A percentile compares a stretch with the other conserved stretches of the same genome.
Conservation (phyloP, 441 rosid species). For the Syzygium malaccense region DNA sequence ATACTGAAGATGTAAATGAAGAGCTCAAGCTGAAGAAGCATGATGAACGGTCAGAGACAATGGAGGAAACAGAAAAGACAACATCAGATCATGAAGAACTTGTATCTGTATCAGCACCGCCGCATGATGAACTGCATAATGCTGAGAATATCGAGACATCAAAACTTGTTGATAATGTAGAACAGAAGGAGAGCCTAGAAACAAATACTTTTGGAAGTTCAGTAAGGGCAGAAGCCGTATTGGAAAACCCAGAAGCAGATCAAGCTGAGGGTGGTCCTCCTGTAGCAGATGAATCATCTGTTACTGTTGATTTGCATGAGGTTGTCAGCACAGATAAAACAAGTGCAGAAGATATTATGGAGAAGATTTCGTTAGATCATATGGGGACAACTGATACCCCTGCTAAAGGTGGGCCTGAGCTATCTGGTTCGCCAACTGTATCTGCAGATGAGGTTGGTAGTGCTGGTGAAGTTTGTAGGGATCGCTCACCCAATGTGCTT, state of each 20-base stretch:
- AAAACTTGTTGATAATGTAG: constrained; percentile 23
- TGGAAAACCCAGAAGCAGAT: constrained; percentile 29
- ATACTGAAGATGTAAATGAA: constrained; percentile 34
- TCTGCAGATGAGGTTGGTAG: constrained; percentile 20
- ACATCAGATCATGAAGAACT: constrained; percentile 28
- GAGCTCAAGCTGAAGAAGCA: constrained; percentile 15
- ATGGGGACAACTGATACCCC: constrained; percentile 25
- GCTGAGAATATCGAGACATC: constrained; percentile 15
- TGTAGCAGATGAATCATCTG: constrained; percentile 23
- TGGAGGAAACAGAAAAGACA: constrained; percentile 25
- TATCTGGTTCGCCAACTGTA: constrained; percentile 25
- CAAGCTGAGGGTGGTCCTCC: constrained; percentile 20
- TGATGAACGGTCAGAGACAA: constrained; percentile 19
- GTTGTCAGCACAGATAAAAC: constrained; percentile 24
- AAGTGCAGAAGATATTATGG: constrained; percentile 28
- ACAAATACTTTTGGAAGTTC: constrained; percentile 23
- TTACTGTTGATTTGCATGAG: constrained; percentile 30
- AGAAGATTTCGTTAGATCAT: constrained; percentile 24
- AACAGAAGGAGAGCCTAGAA: constrained; percentile 30
- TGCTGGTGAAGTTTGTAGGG: constrained; percentile 25
- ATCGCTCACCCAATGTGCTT: constrained; percentile 16
- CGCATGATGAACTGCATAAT: constrained; percentile 22
- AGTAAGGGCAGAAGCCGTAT: constrained; percentile 29
- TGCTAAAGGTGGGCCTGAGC: constrained; percentile 24
- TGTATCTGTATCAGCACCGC: constrained; percentile 30